These are phyloP conservation scores for Penicillium sp. DNA, from an alignment of 2,329 filamentous ascomycete genomes.

Conservation along the genomic window DNA sequence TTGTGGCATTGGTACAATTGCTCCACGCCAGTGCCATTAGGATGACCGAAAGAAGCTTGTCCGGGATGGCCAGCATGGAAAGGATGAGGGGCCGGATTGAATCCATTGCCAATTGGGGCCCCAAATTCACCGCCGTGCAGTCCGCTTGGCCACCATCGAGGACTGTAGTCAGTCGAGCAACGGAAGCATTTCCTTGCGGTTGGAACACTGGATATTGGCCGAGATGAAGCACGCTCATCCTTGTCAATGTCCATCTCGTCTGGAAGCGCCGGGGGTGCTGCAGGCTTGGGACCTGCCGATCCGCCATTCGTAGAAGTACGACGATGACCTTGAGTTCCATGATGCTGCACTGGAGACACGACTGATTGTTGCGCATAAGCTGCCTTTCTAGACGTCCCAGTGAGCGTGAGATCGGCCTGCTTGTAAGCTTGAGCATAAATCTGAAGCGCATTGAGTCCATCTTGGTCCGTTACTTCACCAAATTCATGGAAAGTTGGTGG, in stretches of 20 bases:
- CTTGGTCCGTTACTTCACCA: slow-evolving; percentile 65
- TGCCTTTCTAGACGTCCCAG: slow-evolving; percentile 88
- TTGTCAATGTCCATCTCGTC: slow-evolving; percentile 33
- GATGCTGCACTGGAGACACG: slow-evolving; percentile 29
- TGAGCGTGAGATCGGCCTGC: slow-evolving; percentile 83
- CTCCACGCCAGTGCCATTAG: slow-evolving; percentile 28
- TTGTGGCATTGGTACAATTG: slow-evolving; percentile 66
- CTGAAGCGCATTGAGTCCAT: slow-evolving; percentile 74
- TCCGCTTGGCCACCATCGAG: slow-evolving; percentile 58
- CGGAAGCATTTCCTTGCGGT: slow-evolving; percentile 35
- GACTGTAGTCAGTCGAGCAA: slow-evolving; percentile 39
- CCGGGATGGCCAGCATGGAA: slow-evolving; percentile 26
- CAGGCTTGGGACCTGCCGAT: neutral
- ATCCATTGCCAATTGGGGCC: slow-evolving; percentile 30
- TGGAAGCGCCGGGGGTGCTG: neutral
- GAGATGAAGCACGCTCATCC: slow-evolving; percentile 18
- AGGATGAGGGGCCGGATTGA: slow-evolving; percentile 22
- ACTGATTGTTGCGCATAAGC: slow-evolving; percentile 54
- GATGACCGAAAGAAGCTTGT: slow-evolving; percentile 21
- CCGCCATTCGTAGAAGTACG: slow-evolving; percentile 53
- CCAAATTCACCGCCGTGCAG: slow-evolving; percentile 51
- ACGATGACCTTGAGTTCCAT: slow-evolving; percentile 41
- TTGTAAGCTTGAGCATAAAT: slow-evolving; percentile 86
- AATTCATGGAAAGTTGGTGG: slow-evolving; percentile 72
- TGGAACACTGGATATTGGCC: slow-evolving; percentile 14